These are phyloP conservation scores for Yarrowia galli DNA, from an alignment of 1,139 yeast species.

Conservation along the genomic window DNA sequence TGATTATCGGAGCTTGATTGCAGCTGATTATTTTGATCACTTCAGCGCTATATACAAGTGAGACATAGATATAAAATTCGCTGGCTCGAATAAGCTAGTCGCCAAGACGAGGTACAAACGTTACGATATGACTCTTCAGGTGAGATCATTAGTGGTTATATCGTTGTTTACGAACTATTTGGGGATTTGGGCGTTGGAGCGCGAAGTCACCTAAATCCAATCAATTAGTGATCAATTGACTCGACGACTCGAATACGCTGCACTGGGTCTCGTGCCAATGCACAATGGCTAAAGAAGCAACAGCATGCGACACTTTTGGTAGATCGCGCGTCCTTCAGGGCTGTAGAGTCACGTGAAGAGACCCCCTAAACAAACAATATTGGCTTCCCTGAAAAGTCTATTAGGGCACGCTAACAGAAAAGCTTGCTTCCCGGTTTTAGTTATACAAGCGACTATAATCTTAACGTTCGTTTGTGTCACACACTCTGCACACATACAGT, in stretches of 20 bases:
- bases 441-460: constrained; percentile 18
- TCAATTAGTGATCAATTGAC: not conserved
- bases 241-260: not conserved
- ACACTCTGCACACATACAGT: not conserved
- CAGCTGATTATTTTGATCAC: constrained; percentile 12
- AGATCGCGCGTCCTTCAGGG: constrained; percentile 18
- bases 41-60: not conserved
- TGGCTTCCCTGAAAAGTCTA: not conserved
- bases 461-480: not conserved
- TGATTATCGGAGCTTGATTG: not conserved
- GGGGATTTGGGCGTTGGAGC: too few species aligned
- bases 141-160: not conserved
- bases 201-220: too few species aligned
- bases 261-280: constrained; percentile 2
- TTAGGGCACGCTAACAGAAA: not conserved
- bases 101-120: constrained; percentile 2
- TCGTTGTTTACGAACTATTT: too few species aligned
- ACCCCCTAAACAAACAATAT: not conserved
- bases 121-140: not conserved
- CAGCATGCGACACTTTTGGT: constrained; percentile 4
- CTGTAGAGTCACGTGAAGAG: constrained; percentile 8
- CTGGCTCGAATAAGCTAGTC: not conserved
- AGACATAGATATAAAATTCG: constrained; percentile 11
- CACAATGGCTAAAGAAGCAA: not conserved
- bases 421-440: constrained; percentile 3